These are phyloP conservation scores for Penicillium malachiteum DNA, from an alignment of 495 filamentous ascomycete genomes.

Conservation along the genomic window DNA sequence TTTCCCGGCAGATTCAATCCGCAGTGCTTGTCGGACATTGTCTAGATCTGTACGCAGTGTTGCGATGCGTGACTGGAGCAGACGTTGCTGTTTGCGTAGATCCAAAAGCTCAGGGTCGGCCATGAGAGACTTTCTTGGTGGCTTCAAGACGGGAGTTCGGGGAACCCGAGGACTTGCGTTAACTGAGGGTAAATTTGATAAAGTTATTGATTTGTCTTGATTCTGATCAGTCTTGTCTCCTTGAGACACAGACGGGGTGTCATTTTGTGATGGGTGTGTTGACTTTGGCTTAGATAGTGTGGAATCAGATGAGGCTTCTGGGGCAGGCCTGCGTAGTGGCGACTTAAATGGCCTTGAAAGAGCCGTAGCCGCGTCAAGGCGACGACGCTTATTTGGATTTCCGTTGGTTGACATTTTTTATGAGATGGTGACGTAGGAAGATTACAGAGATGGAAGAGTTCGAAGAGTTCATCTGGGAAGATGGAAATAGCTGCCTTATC, in stretches of 20 bases:
- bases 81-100: conserved; percentile 35
- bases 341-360: conserved; percentile 70
- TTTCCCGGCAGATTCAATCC: conserved; percentile 44
- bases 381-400: conserved; percentile 52
- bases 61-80: conserved; percentile 33
- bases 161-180: neutral
- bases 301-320: neutral
- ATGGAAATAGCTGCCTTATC: conserved; percentile 16
- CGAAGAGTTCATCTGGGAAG: neutral
- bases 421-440: neutral
- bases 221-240: neutral
- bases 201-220: neutral
- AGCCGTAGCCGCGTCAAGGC: conserved; percentile 49
- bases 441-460: neutral
- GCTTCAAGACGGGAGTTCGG: neutral
- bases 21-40: conserved; percentile 48
- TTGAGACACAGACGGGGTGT: neutral
- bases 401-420: conserved; percentile 22
- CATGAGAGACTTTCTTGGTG: conserved; percentile 5
- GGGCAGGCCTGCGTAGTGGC: conserved; percentile 47
- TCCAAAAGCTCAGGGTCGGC: conserved; percentile 22
- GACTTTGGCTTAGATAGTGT: neutral
- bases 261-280: neutral
- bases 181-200: neutral
- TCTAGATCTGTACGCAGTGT: conserved; percentile 43